Base-by-base conservation (phyloP, 2,329 filamentous ascomycete species). In the Aureobasidium vineae region DNA sequence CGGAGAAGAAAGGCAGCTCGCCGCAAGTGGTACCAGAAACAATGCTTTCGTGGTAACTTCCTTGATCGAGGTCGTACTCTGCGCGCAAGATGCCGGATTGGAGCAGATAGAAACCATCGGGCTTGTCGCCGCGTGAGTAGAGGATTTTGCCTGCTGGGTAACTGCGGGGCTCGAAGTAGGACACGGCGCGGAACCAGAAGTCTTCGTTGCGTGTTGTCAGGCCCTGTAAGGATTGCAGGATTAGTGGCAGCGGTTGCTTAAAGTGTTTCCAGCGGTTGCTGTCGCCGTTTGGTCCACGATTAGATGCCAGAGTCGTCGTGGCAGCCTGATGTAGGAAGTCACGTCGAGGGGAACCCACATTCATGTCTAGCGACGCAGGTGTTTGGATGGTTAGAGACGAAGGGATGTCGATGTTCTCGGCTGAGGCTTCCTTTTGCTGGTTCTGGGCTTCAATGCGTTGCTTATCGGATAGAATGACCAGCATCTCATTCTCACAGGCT, bases 1-100 rank as follows among this genome's bases (percentile, higher is more conserved):
- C 91, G 2, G 89, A 92, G 79, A 99, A 99, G 80, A 99, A 99
- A 0, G 95, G 95, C 63, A 99, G 79, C 79, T 99, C 95, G 41
- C 95, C 95, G 72, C 94, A 98, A 0, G 95, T 97, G 1, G 95
- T 95, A 19, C 95, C 95, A 0, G 93, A 91, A 1, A 97, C 89
- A 65, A 98, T 97, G 73, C 91, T 91, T 77, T 99, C 95, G 68
- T 90, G 91, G 71, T 96, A 90, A 71, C 85, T 86, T 0, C 95
- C 95, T 75, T 98, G 95, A 1, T 95, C 92, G 38, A 96, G 84
- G 69, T 94, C 86, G 75, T 99, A 98, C 72, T 97, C 93, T 3
- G 90, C 92, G 19, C 93, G 87, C 38, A 99, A 82, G 71, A 98
- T 92, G 41, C 95, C 95, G 6, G 88, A 85, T 77, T 99, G 93